Conservation (phyloP, 2,329 filamentous ascomycete species). For the Fonsecaea monophora region DNA sequence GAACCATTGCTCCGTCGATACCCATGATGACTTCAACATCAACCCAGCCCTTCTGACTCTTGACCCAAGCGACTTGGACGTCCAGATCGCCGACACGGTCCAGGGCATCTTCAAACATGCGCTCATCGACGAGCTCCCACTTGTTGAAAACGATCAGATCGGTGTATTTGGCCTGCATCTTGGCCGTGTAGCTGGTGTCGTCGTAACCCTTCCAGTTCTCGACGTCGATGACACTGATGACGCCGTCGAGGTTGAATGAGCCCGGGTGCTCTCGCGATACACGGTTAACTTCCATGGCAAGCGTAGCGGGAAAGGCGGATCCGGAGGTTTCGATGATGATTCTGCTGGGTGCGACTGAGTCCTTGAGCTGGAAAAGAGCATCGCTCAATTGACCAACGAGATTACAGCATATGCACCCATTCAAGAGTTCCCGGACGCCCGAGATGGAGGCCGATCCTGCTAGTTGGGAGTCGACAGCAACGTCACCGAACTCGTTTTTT, state of each 20-base stretch:
- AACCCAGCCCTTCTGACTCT: slow-evolving; percentile 81
- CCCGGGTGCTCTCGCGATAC: slow-evolving; percentile 67
- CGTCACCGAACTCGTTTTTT: slow-evolving; percentile 97
- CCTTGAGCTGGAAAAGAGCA: slow-evolving; percentile 76
- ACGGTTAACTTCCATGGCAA: slow-evolving; percentile 89
- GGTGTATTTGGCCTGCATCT: slow-evolving; percentile 86
- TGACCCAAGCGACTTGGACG: slow-evolving; percentile 80
- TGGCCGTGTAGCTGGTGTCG: slow-evolving; percentile 86
- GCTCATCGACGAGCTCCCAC: slow-evolving; percentile 79
- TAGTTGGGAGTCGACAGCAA: slow-evolving; percentile 91
- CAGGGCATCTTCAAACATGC: slow-evolving; percentile 75
- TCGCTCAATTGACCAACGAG: slow-evolving; percentile 88
- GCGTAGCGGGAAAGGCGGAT: slow-evolving; percentile 83
- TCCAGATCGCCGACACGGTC: slow-evolving; percentile 83
- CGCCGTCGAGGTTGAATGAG: slow-evolving; percentile 79
- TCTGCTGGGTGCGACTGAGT: slow-evolving; percentile 70
- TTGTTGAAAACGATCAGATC: slow-evolving; percentile 93
- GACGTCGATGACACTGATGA: slow-evolving; percentile 88
- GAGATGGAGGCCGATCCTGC: slow-evolving; percentile 82
- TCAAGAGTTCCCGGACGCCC: slow-evolving; percentile 89
- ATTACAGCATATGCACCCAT: slow-evolving; percentile 99
- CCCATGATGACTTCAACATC: slow-evolving; percentile 82
- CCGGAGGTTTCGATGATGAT: slow-evolving; percentile 95
- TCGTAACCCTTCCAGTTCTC: slow-evolving; percentile 96
- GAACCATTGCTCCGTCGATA: slow-evolving; percentile 76